Evolutionary conservation across 1,139 yeast genomes (phyloP).

Genomic region (Taiozyma sp.): DNA sequence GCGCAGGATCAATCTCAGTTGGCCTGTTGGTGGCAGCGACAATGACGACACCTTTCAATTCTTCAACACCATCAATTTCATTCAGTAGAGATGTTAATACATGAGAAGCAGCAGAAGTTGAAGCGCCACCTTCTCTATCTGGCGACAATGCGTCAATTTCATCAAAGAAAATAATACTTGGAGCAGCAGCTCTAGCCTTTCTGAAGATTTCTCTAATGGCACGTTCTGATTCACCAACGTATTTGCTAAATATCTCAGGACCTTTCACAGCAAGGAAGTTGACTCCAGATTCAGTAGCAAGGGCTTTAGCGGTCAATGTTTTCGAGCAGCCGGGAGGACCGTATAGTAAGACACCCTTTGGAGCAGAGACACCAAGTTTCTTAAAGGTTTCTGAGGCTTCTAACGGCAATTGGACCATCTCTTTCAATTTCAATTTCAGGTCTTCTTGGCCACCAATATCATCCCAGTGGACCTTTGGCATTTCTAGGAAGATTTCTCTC

Average conservation of each 20-base stretch:
- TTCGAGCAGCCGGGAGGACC: conserved; percentile 99
- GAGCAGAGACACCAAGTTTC: conserved; percentile 79
- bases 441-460: conserved; percentile 96
- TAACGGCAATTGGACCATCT: conserved; percentile 89
- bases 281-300: conserved; percentile 92
- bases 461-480: conserved; percentile 90
- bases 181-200: conserved; percentile 91
- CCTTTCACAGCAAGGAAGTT: conserved; percentile 94
- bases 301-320: conserved; percentile 88
- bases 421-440: conserved; percentile 72
- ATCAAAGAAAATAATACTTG: conserved; percentile 89
- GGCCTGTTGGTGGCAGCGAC: conserved; percentile 97
- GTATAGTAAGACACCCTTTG: conserved; percentile 84
- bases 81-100: conserved; percentile 86
- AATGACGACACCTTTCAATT: conserved; percentile 84
- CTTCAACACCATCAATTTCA: conserved; percentile 96
- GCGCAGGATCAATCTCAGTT: conserved; percentile 85
- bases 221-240: conserved; percentile 91
- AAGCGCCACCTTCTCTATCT: conserved; percentile 57
- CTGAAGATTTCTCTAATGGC: conserved; percentile 86
- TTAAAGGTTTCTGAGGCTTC: conserved; percentile 77
- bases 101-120: conserved; percentile 74
- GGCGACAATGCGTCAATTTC: conserved; percentile 92
- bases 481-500: conserved; percentile 91
- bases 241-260: conserved; percentile 90